Conservation (phyloP, 106 monocot genomes). For the Dactylorhiza incarnata region DNA sequence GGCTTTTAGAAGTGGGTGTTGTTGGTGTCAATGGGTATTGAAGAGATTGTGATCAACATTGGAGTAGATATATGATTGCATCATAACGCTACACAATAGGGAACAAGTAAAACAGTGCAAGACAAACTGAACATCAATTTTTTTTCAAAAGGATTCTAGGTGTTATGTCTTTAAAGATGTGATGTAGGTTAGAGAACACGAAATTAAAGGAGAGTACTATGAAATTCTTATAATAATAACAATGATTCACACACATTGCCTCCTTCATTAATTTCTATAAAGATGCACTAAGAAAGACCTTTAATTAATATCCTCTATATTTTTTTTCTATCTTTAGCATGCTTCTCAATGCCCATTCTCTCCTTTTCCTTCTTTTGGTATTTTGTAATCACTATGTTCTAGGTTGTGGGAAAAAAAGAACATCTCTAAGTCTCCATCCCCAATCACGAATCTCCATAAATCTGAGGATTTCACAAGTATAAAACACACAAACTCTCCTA, state of each 20-base stretch:
- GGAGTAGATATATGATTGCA: no score
- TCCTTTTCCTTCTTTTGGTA: conserved; percentile 19
- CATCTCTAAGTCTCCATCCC: conserved; percentile 30
- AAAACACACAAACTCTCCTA: conserved; percentile 23
- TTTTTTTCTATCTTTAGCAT: conserved; percentile 22
- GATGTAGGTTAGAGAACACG: background rate
- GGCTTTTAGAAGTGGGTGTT: no score
- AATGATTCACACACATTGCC: conserved; percentile 13
- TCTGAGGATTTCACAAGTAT: conserved; percentile 29
- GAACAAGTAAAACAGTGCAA: no score
- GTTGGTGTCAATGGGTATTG: no score
- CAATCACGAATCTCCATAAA: conserved; percentile 42
- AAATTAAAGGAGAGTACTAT: background rate
- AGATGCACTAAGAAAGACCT: conserved; percentile 20
- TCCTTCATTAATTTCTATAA: conserved; percentile 21
- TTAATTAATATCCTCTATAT: conserved; percentile 2
- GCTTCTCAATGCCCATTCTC: conserved; percentile 30
- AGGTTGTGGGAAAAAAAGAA: conserved; percentile 13
- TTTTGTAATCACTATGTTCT: conserved; percentile 28
- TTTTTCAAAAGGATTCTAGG: no score
- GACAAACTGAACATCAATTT: no score
- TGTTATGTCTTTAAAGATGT: background rate
- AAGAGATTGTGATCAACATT: no score
- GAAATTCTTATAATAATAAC: conserved; percentile 18
- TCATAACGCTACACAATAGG: no score